phyloP scores from a whole-genome alignment of 768 basidiomycete species.

The Rhodotorula babjevae region DNA sequence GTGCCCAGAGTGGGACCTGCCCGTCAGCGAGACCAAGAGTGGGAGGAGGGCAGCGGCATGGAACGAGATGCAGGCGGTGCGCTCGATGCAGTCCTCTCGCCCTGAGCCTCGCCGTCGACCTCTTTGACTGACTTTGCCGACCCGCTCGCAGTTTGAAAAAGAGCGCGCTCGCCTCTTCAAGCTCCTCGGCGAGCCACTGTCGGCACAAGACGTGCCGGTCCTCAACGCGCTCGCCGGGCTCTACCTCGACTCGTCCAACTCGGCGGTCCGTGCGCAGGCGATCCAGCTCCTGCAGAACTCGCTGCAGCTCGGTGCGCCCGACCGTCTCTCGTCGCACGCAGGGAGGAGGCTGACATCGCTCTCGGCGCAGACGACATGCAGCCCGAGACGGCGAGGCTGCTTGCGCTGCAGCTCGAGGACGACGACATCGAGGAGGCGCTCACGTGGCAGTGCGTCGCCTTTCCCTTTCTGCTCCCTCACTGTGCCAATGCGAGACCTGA shows the following conservation, averaged over 20 bases:
- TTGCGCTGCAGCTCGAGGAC: background rate
- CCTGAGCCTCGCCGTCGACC: too few relatives aligned
- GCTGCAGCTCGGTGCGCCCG: background rate
- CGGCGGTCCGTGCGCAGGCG: background rate
- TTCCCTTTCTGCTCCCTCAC: background rate
- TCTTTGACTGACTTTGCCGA: background rate
- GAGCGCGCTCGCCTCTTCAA: background rate
- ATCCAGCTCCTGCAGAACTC: background rate
- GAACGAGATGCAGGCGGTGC: conserved; percentile 1
- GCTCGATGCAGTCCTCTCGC: background rate
- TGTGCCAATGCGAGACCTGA: background rate
- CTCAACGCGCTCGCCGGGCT: conserved; percentile 1
- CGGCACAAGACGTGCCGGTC: background rate
- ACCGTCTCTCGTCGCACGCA: background rate
- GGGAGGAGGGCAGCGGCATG: background rate
- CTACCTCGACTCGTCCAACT: background rate
- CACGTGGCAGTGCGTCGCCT: background rate
- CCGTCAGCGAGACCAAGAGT: background rate
- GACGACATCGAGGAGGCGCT: background rate
- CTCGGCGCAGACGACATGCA: background rate
- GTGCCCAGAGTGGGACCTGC: background rate
- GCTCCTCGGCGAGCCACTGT: background rate
- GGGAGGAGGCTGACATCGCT: background rate
- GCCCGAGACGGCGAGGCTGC: background rate
- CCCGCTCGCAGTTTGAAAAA: conserved; percentile 2